phyloP scores from a whole-genome alignment of 257 asterid genomes.

The Agastache rugosa region DNA sequence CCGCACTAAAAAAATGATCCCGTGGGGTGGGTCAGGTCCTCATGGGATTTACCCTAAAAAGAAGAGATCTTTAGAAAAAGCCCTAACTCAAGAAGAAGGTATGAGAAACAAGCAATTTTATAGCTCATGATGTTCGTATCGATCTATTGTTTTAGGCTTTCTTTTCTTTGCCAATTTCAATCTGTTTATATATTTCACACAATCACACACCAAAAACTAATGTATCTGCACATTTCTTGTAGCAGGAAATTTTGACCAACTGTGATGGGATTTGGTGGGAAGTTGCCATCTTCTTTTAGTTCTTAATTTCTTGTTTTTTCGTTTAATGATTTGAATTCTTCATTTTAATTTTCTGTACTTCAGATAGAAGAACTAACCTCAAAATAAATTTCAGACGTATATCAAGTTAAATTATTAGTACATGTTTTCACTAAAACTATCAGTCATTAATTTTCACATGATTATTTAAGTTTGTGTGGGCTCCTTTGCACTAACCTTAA shows the following conservation, averaged over 20 bases:
- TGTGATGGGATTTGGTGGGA: slow-evolving; percentile 4
- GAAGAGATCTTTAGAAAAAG: background rate
- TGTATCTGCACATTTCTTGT: slow-evolving; percentile 17
- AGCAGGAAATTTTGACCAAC: slow-evolving; percentile 34
- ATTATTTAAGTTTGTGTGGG: slow-evolving; percentile 29
- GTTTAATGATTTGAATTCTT: background rate
- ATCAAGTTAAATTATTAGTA: background rate
- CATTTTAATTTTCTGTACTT: background rate
- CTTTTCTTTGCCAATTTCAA: background rate
- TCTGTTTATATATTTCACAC: background rate
- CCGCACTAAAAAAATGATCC: background rate
- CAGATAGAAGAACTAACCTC: background rate
- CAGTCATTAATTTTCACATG: slow-evolving; percentile 26
- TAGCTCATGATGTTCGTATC: background rate
- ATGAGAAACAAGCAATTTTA: background rate
- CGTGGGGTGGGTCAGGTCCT: no score
- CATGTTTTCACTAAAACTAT: background rate
- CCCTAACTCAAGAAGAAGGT: slow-evolving; percentile 17
- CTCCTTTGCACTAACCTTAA: slow-evolving; percentile 22
- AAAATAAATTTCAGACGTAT: background rate
- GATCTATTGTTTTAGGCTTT: background rate
- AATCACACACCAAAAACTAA: background rate
- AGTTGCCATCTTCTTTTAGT: background rate
- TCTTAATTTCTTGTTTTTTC: background rate
- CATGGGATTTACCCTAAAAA: background rate